These are phyloP conservation scores for Eimeria nieschulzi DNA, from an alignment of 169 alveolate species.

Conservation along the genomic window DNA sequence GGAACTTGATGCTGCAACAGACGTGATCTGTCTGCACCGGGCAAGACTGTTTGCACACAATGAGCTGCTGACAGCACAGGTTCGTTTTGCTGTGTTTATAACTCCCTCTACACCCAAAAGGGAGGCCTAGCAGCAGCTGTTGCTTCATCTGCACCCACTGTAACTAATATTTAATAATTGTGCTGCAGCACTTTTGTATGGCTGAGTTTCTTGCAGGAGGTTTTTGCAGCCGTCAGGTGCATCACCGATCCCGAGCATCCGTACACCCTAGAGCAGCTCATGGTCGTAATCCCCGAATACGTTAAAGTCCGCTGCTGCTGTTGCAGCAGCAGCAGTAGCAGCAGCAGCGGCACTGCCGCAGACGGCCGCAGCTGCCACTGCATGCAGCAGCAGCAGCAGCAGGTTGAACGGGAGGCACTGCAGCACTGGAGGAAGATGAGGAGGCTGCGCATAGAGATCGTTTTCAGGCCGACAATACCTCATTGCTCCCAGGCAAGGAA, in stretches of 20 bases:
- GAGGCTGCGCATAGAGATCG: slow-evolving; percentile 82
- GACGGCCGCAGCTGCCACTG: background rate
- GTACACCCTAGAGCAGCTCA: slow-evolving; percentile 95
- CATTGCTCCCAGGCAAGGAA: slow-evolving; percentile 90
- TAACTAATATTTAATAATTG: background rate
- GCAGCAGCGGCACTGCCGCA: background rate
- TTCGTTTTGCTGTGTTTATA: background rate
- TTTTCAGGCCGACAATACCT: slow-evolving; percentile 98
- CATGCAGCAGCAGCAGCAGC: slow-evolving; percentile 24
- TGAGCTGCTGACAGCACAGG: slow-evolving; percentile 49
- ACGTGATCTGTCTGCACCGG: background rate
- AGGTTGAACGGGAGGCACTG: slow-evolving; percentile 13
- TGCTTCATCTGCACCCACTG: background rate
- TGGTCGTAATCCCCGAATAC: slow-evolving; percentile 91
- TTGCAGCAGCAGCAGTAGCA: slow-evolving; percentile 28
- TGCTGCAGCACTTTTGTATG: background rate
- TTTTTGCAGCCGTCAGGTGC: slow-evolving; percentile 91
- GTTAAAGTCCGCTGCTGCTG: slow-evolving; percentile 79
- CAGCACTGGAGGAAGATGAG: slow-evolving; percentile 19
- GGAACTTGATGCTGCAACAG: background rate
- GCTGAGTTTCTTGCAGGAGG: slow-evolving; percentile 82
- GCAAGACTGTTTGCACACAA: slow-evolving; percentile 1
- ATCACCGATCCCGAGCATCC: slow-evolving; percentile 99
- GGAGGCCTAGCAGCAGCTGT: background rate
- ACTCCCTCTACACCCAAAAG: no score